Base-by-base conservation (phyloP, 305 asterid genomes). In the Withania somnifera region DNA sequence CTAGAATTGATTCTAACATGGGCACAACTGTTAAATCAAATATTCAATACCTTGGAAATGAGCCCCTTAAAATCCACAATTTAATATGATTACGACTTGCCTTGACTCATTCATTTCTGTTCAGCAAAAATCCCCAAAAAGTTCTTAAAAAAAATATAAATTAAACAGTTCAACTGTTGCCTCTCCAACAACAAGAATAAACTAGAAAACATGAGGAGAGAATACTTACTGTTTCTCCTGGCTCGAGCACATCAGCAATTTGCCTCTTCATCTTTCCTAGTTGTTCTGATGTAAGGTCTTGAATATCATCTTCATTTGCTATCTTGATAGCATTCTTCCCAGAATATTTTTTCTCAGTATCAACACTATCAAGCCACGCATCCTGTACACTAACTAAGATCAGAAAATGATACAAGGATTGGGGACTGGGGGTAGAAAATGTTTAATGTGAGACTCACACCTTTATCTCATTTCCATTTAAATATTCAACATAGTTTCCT, bases 291-390 rank as follows among this genome's bases (percentile, higher is more conserved):
- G 90, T 58, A 81, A 93, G 97, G 22, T 93, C 99, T 22, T 19
- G 86, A 51, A 91, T 89, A 50, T 91, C 91, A 19, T 89, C 94
- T 80, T 89, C 90, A 54, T 57, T 69, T 76, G 82, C 60, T 15
- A 83, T 82, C 78, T 86, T 77, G 77, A 69, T 77, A 15, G 87
- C 57, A 24, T 19, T 82, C 84, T 88, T 87, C 68, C 79, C 86
- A 79, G 85, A 80, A 88, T 84, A 87, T 71, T 81, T 87, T 83
- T 81, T 79, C 63, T 58, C 83, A 67, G 83, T 83, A 77, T 94
- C 99, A 84, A 95, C 86, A 73, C 93, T 93, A 86, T 95, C 99
- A 81, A 97, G 97, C 99, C 99, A 97, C 22, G 99, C 99, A 86
- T 97, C 98, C 98, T 96, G 90, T 80, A 83, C 81, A 82, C 82